Conservation (phyloP, 306 rosid species). For the Quillaja saponaria region DNA sequence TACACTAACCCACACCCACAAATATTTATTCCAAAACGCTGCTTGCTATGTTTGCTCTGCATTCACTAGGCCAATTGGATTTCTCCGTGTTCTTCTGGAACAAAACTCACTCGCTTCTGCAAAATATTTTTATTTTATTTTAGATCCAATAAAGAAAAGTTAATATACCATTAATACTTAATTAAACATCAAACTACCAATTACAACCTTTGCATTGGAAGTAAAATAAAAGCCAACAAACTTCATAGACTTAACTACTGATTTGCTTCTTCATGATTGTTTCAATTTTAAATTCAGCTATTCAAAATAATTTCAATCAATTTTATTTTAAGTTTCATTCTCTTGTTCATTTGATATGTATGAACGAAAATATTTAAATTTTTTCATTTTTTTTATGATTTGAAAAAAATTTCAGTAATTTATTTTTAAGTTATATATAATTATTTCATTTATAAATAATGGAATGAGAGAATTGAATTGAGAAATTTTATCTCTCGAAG, state of each 20-base stretch:
- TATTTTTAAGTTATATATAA: too few species aligned
- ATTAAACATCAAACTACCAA: background rate
- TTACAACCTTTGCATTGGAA: conserved; percentile 10
- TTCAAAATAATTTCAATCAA: conserved; percentile 8
- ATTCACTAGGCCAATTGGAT: background rate
- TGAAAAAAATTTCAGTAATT: conserved; percentile 29
- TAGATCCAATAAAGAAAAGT: conserved; percentile 1
- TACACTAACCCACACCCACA: too few species aligned
- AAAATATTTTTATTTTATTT: too few species aligned
- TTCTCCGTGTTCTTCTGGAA: conserved; percentile 45
- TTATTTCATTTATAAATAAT: too few species aligned
- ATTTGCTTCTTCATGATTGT: too few species aligned
- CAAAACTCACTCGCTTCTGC: conserved; percentile 70
- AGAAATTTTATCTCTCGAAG: too few species aligned
- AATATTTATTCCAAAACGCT: too few species aligned
- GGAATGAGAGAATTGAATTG: too few species aligned
- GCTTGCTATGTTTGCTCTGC: too few species aligned
- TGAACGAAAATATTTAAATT: background rate
- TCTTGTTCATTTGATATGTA: too few species aligned
- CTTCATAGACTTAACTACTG: too few species aligned
- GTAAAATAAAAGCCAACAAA: conserved; percentile 2
- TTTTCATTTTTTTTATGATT: background rate
- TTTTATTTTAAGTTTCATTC: background rate
- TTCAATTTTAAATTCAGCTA: too few species aligned
- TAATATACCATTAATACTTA: background rate